Conservation (phyloP, 2,329 filamentous ascomycete genomes). For the Basipetospora chlamydospora region DNA sequence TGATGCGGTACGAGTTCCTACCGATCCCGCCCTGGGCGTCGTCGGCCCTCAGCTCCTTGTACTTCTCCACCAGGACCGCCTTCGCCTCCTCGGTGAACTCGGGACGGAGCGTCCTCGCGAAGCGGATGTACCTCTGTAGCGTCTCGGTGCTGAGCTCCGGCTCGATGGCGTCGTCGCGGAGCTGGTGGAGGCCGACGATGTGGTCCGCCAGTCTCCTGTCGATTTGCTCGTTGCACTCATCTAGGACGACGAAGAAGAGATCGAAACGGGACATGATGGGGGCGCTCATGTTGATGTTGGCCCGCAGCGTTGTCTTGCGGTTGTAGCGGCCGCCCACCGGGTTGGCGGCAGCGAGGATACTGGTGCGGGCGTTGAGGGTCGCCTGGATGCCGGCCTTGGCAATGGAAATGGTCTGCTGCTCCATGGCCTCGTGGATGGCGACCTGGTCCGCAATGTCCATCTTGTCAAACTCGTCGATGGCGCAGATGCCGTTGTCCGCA, state of each 20-base stretch:
- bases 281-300: slow-evolving; percentile 94
- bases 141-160: slow-evolving; percentile 62
- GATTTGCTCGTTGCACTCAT: slow-evolving; percentile 78
- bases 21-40: slow-evolving; percentile 80
- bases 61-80: slow-evolving; percentile 70
- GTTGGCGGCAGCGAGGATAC: slow-evolving; percentile 91
- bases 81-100: slow-evolving; percentile 65
- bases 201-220: slow-evolving; percentile 85
- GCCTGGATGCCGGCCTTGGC: slow-evolving; percentile 92
- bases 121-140: slow-evolving; percentile 86
- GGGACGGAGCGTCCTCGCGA: slow-evolving; percentile 76
- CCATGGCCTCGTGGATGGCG: slow-evolving; percentile 78
- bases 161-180: slow-evolving; percentile 85
- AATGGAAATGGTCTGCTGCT: slow-evolving; percentile 74
- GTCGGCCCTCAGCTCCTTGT: slow-evolving; percentile 89
- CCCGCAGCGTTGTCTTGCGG: slow-evolving; percentile 82
- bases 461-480: slow-evolving; percentile 77
- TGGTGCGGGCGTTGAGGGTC: slow-evolving; percentile 87
- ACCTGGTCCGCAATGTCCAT: slow-evolving; percentile 69
- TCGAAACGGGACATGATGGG: slow-evolving; percentile 94
- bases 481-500: slow-evolving; percentile 70
- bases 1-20: slow-evolving; percentile 94
- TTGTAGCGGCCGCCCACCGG: slow-evolving; percentile 98
- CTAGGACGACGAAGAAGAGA: slow-evolving; percentile 88
- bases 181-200: slow-evolving; percentile 91